Conservation (phyloP, 176 grass and related monocot genomes). For the Juncus effusus region DNA sequence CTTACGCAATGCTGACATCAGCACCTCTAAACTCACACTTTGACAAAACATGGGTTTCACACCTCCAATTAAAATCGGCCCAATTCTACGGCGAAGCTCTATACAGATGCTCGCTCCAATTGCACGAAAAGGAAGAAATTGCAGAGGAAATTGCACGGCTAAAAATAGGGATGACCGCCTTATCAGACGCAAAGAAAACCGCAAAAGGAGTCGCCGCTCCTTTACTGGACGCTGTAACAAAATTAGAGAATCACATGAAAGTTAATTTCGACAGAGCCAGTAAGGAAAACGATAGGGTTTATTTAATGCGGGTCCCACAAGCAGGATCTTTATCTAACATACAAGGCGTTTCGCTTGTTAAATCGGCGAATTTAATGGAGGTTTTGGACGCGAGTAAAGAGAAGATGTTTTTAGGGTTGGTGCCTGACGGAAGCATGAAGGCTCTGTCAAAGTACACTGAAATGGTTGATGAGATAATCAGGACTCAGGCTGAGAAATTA, state of each 20-base stretch:
- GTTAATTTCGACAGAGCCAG: slow-evolving; percentile 77
- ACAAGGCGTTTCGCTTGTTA: slow-evolving; percentile 78
- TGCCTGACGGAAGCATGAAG: slow-evolving; percentile 96
- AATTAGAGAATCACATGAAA: slow-evolving; percentile 79
- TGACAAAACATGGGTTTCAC: slow-evolving; percentile 87
- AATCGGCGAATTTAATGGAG: slow-evolving; percentile 62
- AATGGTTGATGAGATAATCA: slow-evolving; percentile 93
- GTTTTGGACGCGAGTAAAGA: slow-evolving; percentile 94
- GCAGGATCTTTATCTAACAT: slow-evolving; percentile 63
- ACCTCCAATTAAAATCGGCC: slow-evolving; percentile 92
- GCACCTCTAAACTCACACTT: slow-evolving; percentile 83
- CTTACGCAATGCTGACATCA: slow-evolving; percentile 61
- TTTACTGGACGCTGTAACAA: slow-evolving; percentile 72
- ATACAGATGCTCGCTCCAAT: slow-evolving; percentile 81
- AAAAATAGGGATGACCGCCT: slow-evolving; percentile 74
- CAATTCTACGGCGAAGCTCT: slow-evolving; percentile 96
- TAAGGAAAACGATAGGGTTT: slow-evolving; percentile 96
- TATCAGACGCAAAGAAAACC: slow-evolving; percentile 86
- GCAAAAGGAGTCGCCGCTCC: slow-evolving; percentile 73
- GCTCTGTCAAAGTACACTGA: slow-evolving; percentile 95
- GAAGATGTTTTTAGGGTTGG: slow-evolving; percentile 76
- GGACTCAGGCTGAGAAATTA: slow-evolving; percentile 91
- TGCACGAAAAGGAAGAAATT: slow-evolving; percentile 94
- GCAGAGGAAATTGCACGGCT: slow-evolving; percentile 88
- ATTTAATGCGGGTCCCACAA: slow-evolving; percentile 91